Conservation (phyloP, 2,329 filamentous ascomycete genomes). For the Trichoderma lentiforme region DNA sequence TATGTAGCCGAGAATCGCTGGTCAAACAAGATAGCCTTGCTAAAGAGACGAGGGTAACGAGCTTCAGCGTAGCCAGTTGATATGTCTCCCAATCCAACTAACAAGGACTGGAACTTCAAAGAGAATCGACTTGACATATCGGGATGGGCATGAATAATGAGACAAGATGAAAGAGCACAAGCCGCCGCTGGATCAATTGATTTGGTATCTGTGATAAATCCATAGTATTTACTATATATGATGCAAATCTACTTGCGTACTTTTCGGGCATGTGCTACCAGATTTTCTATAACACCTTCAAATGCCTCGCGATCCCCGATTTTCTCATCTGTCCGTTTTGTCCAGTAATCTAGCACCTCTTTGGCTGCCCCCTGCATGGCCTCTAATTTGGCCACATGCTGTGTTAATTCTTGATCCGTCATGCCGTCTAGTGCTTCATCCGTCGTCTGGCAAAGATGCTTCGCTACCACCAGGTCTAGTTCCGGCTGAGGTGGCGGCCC, state of each 20-base stretch:
- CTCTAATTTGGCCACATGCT: slow-evolving; percentile 67
- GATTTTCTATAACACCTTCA: slow-evolving; percentile 93
- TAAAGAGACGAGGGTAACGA: neutral
- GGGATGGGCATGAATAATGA: neutral
- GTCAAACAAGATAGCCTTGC: neutral
- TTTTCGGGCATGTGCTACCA: slow-evolving; percentile 87
- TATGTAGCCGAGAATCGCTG: neutral
- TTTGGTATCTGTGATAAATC: slow-evolving; percentile 19
- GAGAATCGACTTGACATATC: neutral
- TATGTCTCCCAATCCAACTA: neutral
- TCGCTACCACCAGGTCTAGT: slow-evolving; percentile 74
- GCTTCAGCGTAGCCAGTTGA: neutral
- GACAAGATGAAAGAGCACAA: slow-evolving; percentile 5
- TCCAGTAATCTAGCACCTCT: slow-evolving; percentile 83
- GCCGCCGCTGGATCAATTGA: slow-evolving; percentile 24
- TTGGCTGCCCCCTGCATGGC: slow-evolving; percentile 68
- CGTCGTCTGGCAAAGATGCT: slow-evolving; percentile 77
- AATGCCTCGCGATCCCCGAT: slow-evolving; percentile 89
- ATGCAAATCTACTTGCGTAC: slow-evolving; percentile 61
- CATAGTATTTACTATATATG: neutral
- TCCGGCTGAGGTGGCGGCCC: slow-evolving; percentile 68
- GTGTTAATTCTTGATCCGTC: slow-evolving; percentile 70
- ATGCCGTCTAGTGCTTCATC: slow-evolving; percentile 78
- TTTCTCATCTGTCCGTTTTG: slow-evolving; percentile 79
- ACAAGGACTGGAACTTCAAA: neutral